These are phyloP conservation scores for Colletotrichum brevisporum DNA, from an alignment of 2,329 filamentous ascomycete genomes.

Conservation along the genomic window DNA sequence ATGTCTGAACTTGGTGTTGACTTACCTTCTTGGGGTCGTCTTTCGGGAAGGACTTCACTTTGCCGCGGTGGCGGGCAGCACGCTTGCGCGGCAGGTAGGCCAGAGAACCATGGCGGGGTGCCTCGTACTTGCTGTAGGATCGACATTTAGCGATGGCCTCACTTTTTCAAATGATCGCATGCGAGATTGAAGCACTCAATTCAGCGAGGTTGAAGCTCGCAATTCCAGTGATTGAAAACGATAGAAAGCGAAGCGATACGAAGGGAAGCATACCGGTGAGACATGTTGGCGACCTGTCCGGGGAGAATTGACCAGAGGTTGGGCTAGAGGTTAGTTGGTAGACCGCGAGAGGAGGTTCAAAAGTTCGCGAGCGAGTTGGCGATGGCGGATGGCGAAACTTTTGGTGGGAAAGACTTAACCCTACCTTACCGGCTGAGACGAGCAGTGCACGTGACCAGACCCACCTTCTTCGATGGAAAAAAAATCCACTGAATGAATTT, in stretches of 20 bases:
- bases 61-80: constrained; percentile 92
- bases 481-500: no score
- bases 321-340: constrained; percentile 4
- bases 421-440: not conserved
- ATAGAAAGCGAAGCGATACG: not conserved
- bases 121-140: constrained; percentile 71
- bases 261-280: constrained; percentile 21
- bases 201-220: not conserved
- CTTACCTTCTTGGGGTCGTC: constrained; percentile 81
- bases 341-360: no score
- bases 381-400: constrained; percentile 11
- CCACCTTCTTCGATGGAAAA: not conserved
- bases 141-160: no score
- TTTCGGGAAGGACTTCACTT: constrained; percentile 99
- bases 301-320: no score
- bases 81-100: constrained; percentile 92
- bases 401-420: not conserved
- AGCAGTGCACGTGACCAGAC: not conserved
- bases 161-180: not conserved
- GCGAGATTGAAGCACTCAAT: no score
- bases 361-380: constrained; percentile 10
- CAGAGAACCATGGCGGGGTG: constrained; percentile 95
- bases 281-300: constrained; percentile 23
- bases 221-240: not conserved
- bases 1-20: no score